phyloP scores from a whole-genome alignment of 2,329 filamentous ascomycete genomes.

The Fusarium decemcellulare region DNA sequence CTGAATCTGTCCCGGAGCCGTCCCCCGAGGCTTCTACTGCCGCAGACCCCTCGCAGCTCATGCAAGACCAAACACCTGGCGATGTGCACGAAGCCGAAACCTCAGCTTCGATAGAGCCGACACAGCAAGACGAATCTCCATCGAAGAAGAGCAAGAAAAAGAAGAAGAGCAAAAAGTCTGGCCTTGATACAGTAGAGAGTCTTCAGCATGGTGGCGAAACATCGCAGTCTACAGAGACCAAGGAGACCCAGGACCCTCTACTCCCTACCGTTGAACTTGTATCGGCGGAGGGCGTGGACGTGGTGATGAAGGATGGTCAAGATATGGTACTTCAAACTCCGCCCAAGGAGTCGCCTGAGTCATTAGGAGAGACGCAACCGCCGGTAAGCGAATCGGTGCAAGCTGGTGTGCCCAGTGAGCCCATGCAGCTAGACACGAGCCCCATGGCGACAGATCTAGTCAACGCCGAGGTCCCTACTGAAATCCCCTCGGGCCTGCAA shows the following conservation, averaged over 20 bases:
- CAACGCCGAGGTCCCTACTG: neutral
- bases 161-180: constrained; percentile 2
- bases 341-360: neutral
- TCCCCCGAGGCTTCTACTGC: neutral
- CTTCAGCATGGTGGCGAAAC: neutral
- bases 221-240: neutral
- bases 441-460: neutral
- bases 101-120: neutral
- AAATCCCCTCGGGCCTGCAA: neutral
- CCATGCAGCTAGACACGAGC: neutral
- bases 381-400: neutral
- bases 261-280: neutral
- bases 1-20: neutral
- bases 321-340: neutral
- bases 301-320: neutral
- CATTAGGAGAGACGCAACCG: neutral
- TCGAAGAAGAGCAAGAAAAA: constrained; percentile 28
- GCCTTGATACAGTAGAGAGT: neutral
- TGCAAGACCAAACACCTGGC: neutral
- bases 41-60: neutral
- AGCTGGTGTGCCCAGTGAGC: neutral
- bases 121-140: constrained; percentile 1
- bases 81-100: neutral
- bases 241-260: constrained; percentile 3
- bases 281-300: neutral